A percentile compares a stretch with the other conserved stretches of the same genome.
Evolutionary conservation across 495 filamentous ascomycete species (phyloP).

Genomic region (Antarctomyces pellizariae): DNA sequence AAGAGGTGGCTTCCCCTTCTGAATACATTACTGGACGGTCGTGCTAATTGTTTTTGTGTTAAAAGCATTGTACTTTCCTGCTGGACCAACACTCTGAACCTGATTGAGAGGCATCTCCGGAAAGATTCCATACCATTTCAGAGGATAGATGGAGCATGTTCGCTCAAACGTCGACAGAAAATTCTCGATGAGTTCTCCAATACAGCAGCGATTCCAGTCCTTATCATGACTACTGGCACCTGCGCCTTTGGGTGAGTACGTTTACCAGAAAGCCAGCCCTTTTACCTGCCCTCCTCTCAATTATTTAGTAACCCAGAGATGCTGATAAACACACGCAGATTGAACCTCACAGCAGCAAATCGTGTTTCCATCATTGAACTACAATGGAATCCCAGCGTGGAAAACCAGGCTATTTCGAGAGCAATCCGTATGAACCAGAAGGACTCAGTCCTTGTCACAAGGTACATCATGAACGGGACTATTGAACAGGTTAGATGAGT

Average conservation of each 20-base stretch:
- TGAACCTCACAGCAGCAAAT: conserved; percentile 24
- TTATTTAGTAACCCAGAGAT: not conserved
- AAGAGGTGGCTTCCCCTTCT: conserved; percentile 14
- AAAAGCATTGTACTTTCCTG: conserved; percentile 28
- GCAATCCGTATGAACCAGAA: conserved; percentile 23
- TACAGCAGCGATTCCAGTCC: conserved; percentile 10
- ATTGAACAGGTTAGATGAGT: conserved; percentile 22
- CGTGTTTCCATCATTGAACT: conserved; percentile 26
- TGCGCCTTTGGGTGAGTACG: conserved; percentile 23
- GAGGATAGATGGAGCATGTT: conserved; percentile 18
- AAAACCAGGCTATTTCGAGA: conserved; percentile 26
- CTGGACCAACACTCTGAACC: conserved; percentile 23
- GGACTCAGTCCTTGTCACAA: conserved; percentile 18
- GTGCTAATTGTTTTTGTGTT: no score
- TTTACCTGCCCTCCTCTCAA: not conserved
- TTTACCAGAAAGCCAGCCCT: conserved; percentile 1
- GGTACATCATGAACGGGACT: conserved; percentile 21
- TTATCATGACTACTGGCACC: conserved; percentile 30
- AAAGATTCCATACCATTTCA: conserved; percentile 11
- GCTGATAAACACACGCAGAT: conserved; percentile 10
- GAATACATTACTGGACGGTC: no score
- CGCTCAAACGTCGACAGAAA: conserved; percentile 11
- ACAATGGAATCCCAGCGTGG: conserved; percentile 31
- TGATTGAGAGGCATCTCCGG: conserved; percentile 13
- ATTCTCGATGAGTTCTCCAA: conserved; percentile 15